Conservation (phyloP, 495 filamentous ascomycete genomes). For the Hypoxylon cercidicola region DNA sequence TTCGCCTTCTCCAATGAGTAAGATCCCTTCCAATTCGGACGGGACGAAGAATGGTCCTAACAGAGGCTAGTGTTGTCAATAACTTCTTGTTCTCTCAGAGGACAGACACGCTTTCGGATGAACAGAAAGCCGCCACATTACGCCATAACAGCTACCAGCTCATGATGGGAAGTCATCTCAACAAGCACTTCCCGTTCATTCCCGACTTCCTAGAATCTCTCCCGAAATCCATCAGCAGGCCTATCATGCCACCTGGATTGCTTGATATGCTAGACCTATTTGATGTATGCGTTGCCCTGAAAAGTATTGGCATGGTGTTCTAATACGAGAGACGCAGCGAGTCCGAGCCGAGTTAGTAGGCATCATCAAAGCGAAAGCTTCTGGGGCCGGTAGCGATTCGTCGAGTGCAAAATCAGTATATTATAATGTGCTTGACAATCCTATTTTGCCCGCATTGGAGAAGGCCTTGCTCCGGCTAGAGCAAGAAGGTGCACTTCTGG, state of each 20-base stretch:
- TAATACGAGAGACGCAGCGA: conserved; percentile 45
- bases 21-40: conserved; percentile 15
- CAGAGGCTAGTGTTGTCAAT: conserved; percentile 47
- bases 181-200: conserved; percentile 55
- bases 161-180: conserved; percentile 51
- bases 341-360: conserved; percentile 47
- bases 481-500: conserved; percentile 52
- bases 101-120: conserved; percentile 48
- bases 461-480: conserved; percentile 51
- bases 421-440: conserved; percentile 49
- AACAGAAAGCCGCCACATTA: conserved; percentile 46
- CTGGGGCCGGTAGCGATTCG: conserved; percentile 35
- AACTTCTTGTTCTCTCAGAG: conserved; percentile 55
- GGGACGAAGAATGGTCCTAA: conserved; percentile 38
- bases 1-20: conserved; percentile 45
- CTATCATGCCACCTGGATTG: conserved; percentile 53
- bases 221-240: conserved; percentile 49
- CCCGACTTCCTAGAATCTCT: conserved; percentile 52
- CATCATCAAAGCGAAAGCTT: conserved; percentile 49
- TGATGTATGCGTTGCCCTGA: conserved; percentile 45
- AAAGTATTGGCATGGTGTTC: conserved; percentile 32
- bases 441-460: conserved; percentile 47
- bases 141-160: conserved; percentile 51
- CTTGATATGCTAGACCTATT: conserved; percentile 53
- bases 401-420: conserved; percentile 49